Conservation (phyloP, 192 early-diverging fungal species). For the Endogone sp. region DNA sequence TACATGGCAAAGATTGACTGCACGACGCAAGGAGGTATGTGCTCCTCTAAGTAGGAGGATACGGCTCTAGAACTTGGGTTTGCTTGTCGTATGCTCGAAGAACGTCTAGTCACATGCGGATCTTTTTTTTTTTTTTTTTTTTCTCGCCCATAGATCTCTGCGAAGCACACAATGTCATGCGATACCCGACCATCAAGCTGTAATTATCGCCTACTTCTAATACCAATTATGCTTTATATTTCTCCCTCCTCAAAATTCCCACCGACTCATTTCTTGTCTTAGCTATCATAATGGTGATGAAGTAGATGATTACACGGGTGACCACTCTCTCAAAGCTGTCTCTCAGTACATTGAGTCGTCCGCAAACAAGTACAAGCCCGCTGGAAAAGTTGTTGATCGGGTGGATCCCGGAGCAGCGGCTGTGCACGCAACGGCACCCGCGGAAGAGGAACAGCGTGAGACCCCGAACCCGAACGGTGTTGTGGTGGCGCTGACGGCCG, state of each 20-base stretch:
- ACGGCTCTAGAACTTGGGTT: not conserved
- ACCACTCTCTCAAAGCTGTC: conserved; percentile 8
- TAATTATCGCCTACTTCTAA: not conserved
- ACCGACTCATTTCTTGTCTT: not conserved
- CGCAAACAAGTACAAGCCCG: not conserved
- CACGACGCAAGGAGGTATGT: not conserved
- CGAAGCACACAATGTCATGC: not conserved
- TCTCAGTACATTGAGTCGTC: not conserved
- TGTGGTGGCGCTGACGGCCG: conserved; percentile 4
- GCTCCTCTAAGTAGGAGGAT: too few species aligned
- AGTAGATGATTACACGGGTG: conserved; percentile 6
- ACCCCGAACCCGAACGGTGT: conserved; percentile 10
- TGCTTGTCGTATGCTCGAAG: not conserved
- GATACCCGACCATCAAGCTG: not conserved
- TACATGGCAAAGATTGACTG: not conserved
- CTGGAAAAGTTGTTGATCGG: not conserved
- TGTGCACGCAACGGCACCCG: not conserved
- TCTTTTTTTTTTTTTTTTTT: not conserved
- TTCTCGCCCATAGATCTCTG: not conserved
- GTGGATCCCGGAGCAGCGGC: not conserved
- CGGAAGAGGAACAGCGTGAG: not conserved
- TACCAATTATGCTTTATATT: not conserved
- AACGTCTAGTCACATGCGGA: not conserved
- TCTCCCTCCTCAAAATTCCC: not conserved
- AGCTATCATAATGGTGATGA: not conserved